These are phyloP conservation scores for Ganoderma lucidum DNA, from an alignment of 1,284 basidiomycete species.

Conservation along the genomic window DNA sequence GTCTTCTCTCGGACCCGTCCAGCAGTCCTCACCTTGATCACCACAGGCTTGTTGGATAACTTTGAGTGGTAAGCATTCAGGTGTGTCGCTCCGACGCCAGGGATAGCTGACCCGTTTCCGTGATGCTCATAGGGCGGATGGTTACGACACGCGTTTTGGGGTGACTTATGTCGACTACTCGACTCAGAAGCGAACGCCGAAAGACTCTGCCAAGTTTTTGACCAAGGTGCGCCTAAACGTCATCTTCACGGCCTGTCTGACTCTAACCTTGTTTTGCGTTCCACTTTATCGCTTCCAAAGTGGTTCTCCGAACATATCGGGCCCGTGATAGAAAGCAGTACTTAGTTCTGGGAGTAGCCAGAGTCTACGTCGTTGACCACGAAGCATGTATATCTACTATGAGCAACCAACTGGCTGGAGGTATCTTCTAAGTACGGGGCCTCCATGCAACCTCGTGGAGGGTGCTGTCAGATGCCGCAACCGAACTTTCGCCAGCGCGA, in stretches of 20 bases:
- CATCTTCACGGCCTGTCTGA: neutral
- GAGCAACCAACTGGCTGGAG: neutral
- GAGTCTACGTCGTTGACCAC: neutral
- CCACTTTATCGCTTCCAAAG: slow-evolving; percentile 12
- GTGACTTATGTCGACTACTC: slow-evolving; percentile 73
- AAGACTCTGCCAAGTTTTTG: slow-evolving; percentile 67
- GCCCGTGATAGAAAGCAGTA: neutral
- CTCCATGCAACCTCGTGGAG: neutral
- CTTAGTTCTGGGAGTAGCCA: neutral
- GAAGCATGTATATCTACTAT: neutral
- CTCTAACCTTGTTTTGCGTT: neutral
- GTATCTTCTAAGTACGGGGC: neutral
- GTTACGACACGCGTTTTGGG: slow-evolving; percentile 68
- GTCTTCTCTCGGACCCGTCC: neutral
- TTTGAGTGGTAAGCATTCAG: slow-evolving; percentile 65
- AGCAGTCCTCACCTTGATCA: neutral
- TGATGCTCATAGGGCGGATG: slow-evolving; percentile 55
- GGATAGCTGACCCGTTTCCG: neutral
- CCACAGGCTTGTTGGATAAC: slow-evolving; percentile 69
- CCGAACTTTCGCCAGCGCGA: neutral
- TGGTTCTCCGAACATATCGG: too few relatives aligned
- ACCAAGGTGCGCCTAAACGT: slow-evolving; percentile 38
- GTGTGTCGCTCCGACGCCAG: neutral
- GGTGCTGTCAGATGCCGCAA: neutral
- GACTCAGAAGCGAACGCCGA: slow-evolving; percentile 73